Percentiles rank a stretch among this genome's conserved stretches.
phyloP scores from a whole-genome alignment of 1,139 yeast genomes.

The Protomyces arabidopsidicola region DNA sequence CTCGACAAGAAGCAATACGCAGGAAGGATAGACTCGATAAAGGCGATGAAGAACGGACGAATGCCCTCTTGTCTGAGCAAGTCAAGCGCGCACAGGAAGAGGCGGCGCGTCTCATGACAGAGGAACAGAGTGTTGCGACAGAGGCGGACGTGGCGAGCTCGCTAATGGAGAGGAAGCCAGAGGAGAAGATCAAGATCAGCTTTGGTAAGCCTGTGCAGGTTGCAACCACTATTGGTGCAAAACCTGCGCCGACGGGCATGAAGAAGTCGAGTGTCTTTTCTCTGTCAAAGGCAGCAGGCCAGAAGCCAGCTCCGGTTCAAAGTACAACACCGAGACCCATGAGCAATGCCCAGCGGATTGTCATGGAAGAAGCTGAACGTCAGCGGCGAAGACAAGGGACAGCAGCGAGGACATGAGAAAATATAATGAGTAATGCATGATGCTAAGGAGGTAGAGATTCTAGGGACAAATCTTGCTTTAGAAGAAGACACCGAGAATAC shows the following conservation, averaged over 20 bases:
- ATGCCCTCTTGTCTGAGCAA: slow-evolving; percentile 50
- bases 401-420: not conserved
- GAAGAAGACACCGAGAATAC: slow-evolving; percentile 93
- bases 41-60: slow-evolving; percentile 47
- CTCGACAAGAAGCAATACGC: slow-evolving; percentile 42
- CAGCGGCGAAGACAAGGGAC: not conserved
- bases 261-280: slow-evolving; percentile 10
- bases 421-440: not conserved
- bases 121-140: not conserved
- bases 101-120: slow-evolving; percentile 24
- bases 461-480: slow-evolving; percentile 42
- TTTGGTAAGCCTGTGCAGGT: slow-evolving; percentile 3
- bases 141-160: not conserved
- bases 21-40: slow-evolving; percentile 43
- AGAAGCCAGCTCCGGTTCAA: not conserved
- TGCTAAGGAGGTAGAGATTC: not conserved
- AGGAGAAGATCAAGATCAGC: slow-evolving; percentile 7
- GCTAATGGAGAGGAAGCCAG: slow-evolving; percentile 1
- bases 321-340: not conserved
- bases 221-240: not conserved
- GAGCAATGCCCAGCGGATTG: slow-evolving; percentile 25
- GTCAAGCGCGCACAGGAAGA: slow-evolving; percentile 46
- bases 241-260: not conserved
- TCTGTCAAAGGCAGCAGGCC: slow-evolving; percentile 5
- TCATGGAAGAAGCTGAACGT: slow-evolving; percentile 15